phyloP scores from a whole-genome alignment of 352 stramenopile species.

The Phytophthora ramorum region DNA sequence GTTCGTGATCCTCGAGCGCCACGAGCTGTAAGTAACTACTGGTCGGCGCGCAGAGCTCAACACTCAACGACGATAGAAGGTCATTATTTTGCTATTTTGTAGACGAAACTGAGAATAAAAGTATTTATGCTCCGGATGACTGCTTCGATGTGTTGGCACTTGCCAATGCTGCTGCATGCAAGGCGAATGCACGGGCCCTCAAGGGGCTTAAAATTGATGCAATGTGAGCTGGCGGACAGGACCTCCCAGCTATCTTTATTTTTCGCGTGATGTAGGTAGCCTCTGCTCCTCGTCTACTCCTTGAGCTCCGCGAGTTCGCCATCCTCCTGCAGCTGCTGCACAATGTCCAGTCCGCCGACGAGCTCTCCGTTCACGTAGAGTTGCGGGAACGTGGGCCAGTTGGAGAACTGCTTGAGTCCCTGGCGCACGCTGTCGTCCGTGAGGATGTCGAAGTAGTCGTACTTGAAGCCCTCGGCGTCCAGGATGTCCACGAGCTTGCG shows the following conservation, averaged over 20 bases:
- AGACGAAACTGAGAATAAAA: conserved; percentile 41
- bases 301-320: conserved; percentile 85
- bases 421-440: conserved; percentile 96
- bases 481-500: conserved; percentile 95
- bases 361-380: conserved; percentile 98
- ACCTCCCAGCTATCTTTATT: conserved; percentile 18
- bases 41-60: background rate
- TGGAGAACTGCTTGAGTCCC: conserved; percentile 97
- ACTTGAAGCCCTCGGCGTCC: conserved; percentile 89
- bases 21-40: conserved; percentile 37
- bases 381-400: conserved; percentile 99
- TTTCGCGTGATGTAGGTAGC: conserved; percentile 1
- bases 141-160: background rate
- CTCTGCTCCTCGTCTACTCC: conserved; percentile 47
- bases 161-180: no score
- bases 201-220: no score
- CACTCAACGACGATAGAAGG: conserved; percentile 12
- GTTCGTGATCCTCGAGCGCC: conserved; percentile 75
- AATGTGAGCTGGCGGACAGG: background rate
- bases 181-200: no score
- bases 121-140: conserved; percentile 30
- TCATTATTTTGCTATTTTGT: conserved; percentile 32
- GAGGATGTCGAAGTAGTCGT: conserved; percentile 98
- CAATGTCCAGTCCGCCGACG: conserved; percentile 97
- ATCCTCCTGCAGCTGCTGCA: conserved; percentile 95